Conservation (phyloP, 768 basidiomycete species). For the Zangia roseola region DNA sequence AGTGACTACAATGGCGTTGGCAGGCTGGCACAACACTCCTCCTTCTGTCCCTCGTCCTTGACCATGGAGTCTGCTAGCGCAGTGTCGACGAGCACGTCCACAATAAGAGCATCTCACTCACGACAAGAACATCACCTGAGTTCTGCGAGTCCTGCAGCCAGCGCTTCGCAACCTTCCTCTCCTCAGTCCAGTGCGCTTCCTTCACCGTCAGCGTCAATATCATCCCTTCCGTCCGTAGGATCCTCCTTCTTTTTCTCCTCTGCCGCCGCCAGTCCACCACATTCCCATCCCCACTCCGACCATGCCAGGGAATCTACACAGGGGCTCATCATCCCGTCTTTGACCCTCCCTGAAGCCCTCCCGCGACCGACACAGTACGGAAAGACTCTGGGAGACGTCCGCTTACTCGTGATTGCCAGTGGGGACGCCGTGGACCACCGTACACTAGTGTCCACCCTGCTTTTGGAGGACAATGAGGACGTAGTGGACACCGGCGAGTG, state of each 20-base stretch:
- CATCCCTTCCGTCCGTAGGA: slow-evolving; percentile 69
- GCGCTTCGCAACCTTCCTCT: slow-evolving; percentile 44
- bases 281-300: slow-evolving; percentile 44
- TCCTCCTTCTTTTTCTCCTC: slow-evolving; percentile 81
- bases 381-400: slow-evolving; percentile 62
- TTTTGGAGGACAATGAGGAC: slow-evolving; percentile 67
- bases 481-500: slow-evolving; percentile 61
- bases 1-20: slow-evolving; percentile 11
- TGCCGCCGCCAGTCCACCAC: slow-evolving; percentile 63
- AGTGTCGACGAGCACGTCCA: slow-evolving; percentile 38
- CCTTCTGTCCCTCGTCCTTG: slow-evolving; percentile 1
- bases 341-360: slow-evolving; percentile 61
- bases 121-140: slow-evolving; percentile 19
- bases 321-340: slow-evolving; percentile 68
- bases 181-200: slow-evolving; percentile 49
- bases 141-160: slow-evolving; percentile 1
- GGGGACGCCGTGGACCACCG: slow-evolving; percentile 38
- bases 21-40: background rate
- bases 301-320: slow-evolving; percentile 40
- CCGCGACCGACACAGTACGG: slow-evolving; percentile 65
- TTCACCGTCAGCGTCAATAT: slow-evolving; percentile 60
- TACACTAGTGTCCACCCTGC: slow-evolving; percentile 42
- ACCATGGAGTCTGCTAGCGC: slow-evolving; percentile 25
- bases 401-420: slow-evolving; percentile 56
- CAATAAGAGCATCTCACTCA: slow-evolving; percentile 36